Base-by-base conservation (phyloP, 768 basidiomycete genomes). In the Suillus hirtellus region DNA sequence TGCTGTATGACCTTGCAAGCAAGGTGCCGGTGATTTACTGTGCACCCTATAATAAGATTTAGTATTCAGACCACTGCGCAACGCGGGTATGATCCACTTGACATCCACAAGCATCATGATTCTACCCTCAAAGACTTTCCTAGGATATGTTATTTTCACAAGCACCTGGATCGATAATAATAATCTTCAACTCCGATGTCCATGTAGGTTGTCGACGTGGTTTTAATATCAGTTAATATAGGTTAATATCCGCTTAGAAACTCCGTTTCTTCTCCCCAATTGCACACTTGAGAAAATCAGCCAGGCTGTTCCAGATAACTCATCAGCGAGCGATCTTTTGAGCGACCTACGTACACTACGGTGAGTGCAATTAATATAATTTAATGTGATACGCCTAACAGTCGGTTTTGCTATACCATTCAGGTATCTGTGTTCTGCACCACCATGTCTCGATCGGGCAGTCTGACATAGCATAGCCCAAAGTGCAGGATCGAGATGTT, bases 211-310 rank as follows among this genome's bases (percentile, higher is more conserved):
- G 27, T 19, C 40, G 52, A 58, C 38, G 40, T 31, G 24, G 40
- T 58, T 43, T 58, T 43, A 58, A 40, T 42, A 27, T 11, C 21
- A 27, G 37, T 56, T 24, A 56, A 38, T 58, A 58, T 24, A 24
- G 8, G 15, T 56, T 56, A 56, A 56, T 56, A 24, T 42, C 56
- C 56, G 56, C 40, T 40, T 42, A 43, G 40, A 58, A 58, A 58
- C 7, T 2, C 38, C 56, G 56, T 14, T 40, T 24, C 56, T 58
- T 40, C 38, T 17, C 15, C 38, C 24, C 15, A 38, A 27, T 2
- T 11, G 35, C n/a, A 21, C 54, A 24, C 55, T 58, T 37, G 37
- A 55, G 37, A 55, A 54, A 21, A 21, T 6, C 31, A 54, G 34
- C 3, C 3, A 54, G 52, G 21, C 15, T n/a, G 15, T 24, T 35